Conservation (phyloP, 2,329 filamentous ascomycete species). For the Trichoderma breve region DNA sequence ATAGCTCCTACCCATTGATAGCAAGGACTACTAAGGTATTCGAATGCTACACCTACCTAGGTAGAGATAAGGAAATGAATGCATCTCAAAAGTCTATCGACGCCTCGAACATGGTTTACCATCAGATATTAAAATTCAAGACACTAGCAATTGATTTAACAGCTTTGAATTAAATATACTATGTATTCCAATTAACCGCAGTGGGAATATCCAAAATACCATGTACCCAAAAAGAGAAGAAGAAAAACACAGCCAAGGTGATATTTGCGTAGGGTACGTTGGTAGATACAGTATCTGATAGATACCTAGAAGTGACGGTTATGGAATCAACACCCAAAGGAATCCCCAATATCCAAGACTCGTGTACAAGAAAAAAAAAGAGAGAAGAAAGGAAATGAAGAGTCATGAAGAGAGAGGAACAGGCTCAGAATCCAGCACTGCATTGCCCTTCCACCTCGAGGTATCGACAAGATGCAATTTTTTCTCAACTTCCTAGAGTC, state of each 20-base stretch:
- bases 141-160: not conserved
- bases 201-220: not conserved
- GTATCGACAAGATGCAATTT: not conserved
- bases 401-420: constrained; percentile 9
- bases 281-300: not conserved
- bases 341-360: constrained; percentile 5
- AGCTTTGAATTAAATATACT: constrained; percentile 7
- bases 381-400: not conserved
- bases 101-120: not conserved
- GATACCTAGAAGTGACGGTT: not conserved
- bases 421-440: constrained; percentile 16
- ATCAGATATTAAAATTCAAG: not conserved
- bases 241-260: not conserved
- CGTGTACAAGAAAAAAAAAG: not conserved
- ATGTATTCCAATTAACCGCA: not conserved
- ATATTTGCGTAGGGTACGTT: not conserved
- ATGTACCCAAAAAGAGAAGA: not conserved
- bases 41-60: no score
- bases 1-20: not conserved
- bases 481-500: not conserved
- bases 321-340: not conserved
- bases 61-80: not conserved
- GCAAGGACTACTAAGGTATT: no score
- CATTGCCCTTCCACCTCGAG: not conserved
- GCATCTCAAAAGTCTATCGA: not conserved